Evolutionary conservation across 495 filamentous ascomycete species (phyloP).

Genomic region (Clavariopsis aquatica): DNA sequence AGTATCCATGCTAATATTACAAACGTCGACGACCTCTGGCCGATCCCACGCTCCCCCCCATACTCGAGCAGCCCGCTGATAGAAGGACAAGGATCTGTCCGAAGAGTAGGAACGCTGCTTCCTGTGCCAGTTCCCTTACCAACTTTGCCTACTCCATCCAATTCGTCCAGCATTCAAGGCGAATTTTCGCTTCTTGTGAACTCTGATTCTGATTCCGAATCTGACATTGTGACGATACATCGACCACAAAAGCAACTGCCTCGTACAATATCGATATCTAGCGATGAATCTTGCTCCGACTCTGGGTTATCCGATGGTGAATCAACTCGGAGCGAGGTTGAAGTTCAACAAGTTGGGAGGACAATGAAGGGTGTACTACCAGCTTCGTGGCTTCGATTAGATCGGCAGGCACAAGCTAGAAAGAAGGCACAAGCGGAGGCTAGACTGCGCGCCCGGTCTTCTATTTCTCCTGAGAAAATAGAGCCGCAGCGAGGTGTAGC

Average conservation of each 20-base stretch:
- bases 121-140: background rate
- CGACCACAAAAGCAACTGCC: background rate
- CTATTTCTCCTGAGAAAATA: conserved; percentile 27
- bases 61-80: conserved; percentile 24
- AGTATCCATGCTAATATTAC: background rate
- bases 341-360: conserved; percentile 50
- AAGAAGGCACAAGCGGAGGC: conserved; percentile 41
- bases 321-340: conserved; percentile 34
- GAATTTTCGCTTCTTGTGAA: background rate
- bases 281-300: conserved; percentile 12
- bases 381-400: conserved; percentile 83
- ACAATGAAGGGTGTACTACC: conserved; percentile 83
- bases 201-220: conserved; percentile 6
- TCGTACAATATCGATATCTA: conserved; percentile 3
- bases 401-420: conserved; percentile 50
- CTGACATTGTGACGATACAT: background rate
- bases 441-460: conserved; percentile 9
- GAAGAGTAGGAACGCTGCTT: background rate
- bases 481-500: conserved; percentile 57
- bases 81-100: background rate
- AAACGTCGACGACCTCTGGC: conserved; percentile 12
- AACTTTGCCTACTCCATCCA: conserved; percentile 21
- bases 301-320: conserved; percentile 6
- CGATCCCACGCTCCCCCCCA: conserved; percentile 23
- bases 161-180: conserved; percentile 25